Evolutionary conservation across 495 filamentous ascomycete species (phyloP).

Genomic region (Tuber calosporum): DNA sequence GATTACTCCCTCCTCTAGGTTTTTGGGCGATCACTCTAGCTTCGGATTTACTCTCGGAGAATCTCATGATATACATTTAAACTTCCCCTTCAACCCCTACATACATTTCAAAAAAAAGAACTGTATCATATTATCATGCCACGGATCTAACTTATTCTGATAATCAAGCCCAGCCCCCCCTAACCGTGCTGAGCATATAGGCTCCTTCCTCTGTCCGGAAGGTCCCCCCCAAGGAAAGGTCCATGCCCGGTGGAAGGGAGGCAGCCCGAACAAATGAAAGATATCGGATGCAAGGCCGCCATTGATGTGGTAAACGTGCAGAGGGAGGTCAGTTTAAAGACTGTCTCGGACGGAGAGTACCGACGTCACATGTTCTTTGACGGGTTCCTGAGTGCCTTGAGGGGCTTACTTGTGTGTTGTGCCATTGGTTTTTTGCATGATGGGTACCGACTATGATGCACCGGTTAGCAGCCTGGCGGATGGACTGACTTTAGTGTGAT

Average conservation of each 20-base stretch:
- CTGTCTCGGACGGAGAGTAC: conserved; percentile 70
- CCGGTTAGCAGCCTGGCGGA: too few species aligned
- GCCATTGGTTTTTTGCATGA: not conserved
- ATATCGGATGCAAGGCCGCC: conserved; percentile 50
- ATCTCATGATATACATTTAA: not conserved
- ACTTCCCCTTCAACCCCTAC: too few species aligned
- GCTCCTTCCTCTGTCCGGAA: conserved; percentile 69
- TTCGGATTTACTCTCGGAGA: not conserved
- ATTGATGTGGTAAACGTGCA: conserved; percentile 60
- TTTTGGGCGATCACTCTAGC: not conserved
- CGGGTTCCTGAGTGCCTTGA: conserved; percentile 66
- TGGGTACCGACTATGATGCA: not conserved
- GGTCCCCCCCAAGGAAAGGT: conserved; percentile 58
- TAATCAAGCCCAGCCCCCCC: conserved; percentile 50
- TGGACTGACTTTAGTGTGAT: not conserved
- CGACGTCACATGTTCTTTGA: conserved; percentile 52
- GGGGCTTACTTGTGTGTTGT: conserved; percentile 48
- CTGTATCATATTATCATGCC: not conserved
- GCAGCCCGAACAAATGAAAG: conserved; percentile 46
- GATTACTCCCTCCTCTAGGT: not conserved
- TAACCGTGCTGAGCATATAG: conserved; percentile 78
- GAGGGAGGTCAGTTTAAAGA: conserved; percentile 58
- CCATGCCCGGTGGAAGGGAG: conserved; percentile 48
- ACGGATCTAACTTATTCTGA: not conserved
- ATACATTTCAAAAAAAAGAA: not conserved